A percentile compares a stretch with the other conserved stretches of the same genome.
These are phyloP conservation scores for Alternaria panax DNA, from an alignment of 2,329 filamentous ascomycete genomes.

Conservation along the genomic window DNA sequence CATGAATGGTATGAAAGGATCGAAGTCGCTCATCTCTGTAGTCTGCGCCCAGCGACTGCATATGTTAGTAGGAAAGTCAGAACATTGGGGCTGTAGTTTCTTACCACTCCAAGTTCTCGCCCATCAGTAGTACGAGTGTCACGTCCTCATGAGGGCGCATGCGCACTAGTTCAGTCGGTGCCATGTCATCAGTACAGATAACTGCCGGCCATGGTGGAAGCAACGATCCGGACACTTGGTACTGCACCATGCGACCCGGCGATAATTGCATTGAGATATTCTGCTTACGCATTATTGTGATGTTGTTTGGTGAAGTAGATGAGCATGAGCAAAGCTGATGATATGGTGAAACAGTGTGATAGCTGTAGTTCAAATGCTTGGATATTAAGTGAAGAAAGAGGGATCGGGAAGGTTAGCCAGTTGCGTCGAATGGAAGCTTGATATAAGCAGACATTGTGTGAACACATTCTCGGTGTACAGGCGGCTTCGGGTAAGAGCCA, in stretches of 20 bases:
- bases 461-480: conserved; percentile 7
- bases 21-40: conserved; percentile 21
- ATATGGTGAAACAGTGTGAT: not conserved
- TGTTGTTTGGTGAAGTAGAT: not conserved
- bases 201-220: conserved; percentile 28
- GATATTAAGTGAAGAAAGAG: not conserved
- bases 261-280: not conserved
- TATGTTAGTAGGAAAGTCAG: not conserved
- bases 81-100: not conserved
- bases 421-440: not conserved
- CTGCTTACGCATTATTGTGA: not conserved
- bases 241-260: conserved; percentile 22
- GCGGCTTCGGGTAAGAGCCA: not conserved
- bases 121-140: conserved; percentile 25
- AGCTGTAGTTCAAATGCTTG: not conserved
- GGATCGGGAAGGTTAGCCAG: not conserved
- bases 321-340: not conserved
- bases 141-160: conserved; percentile 20
- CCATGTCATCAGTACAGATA: conserved; percentile 29
- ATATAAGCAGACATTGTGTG: not conserved
- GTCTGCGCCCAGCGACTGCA: conserved; percentile 32
- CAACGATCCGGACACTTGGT: conserved; percentile 2
- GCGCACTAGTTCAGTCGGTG: conserved; percentile 10
- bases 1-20: conserved; percentile 13
- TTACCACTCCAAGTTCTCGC: conserved; percentile 21